These are phyloP conservation scores for Wickerhamiella spandovensis DNA, from an alignment of 805 yeast species.

Conservation along the genomic window DNA sequence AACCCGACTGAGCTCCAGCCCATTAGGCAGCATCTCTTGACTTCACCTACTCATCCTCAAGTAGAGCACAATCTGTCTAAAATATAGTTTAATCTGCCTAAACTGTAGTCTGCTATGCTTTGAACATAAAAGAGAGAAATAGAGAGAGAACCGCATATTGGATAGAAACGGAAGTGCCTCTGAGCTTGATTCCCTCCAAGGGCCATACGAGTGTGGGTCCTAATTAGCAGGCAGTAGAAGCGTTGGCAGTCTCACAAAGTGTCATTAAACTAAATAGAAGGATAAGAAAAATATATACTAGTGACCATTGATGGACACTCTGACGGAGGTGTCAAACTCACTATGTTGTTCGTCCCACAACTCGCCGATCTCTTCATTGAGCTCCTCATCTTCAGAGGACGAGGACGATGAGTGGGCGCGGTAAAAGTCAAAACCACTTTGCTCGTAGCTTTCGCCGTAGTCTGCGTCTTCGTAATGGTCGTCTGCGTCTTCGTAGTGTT, in stretches of 20 bases:
- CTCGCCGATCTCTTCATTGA: slow-evolving; percentile 3
- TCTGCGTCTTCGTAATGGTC: background rate
- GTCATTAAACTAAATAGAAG: too few relatives aligned
- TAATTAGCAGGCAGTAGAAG: too few relatives aligned
- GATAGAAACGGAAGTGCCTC: too few relatives aligned
- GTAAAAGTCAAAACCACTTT: slow-evolving; percentile 6
- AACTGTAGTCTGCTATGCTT: too few relatives aligned
- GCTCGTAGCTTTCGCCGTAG: background rate
- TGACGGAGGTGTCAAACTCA: background rate
- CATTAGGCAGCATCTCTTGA: background rate
- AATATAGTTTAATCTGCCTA: too few relatives aligned
- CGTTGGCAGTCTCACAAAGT: too few relatives aligned
- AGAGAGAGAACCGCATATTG: too few relatives aligned
- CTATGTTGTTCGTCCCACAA: slow-evolving; percentile 2
- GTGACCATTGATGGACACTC: background rate
- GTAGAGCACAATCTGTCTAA: too few relatives aligned
- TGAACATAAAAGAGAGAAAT: too few relatives aligned
- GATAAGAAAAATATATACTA: background rate
- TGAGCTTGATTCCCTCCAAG: too few relatives aligned
- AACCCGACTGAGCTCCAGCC: background rate
- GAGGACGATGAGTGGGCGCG: slow-evolving; percentile 4
- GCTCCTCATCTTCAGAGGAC: background rate
- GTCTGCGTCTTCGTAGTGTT: background rate
- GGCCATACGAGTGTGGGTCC: too few relatives aligned
- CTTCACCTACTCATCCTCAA: too few relatives aligned